A percentile compares a stretch with the other conserved stretches of the same genome.
Conservation (phyloP, 208 protist genomes). For the Naegleria lovaniensis region DNA sequence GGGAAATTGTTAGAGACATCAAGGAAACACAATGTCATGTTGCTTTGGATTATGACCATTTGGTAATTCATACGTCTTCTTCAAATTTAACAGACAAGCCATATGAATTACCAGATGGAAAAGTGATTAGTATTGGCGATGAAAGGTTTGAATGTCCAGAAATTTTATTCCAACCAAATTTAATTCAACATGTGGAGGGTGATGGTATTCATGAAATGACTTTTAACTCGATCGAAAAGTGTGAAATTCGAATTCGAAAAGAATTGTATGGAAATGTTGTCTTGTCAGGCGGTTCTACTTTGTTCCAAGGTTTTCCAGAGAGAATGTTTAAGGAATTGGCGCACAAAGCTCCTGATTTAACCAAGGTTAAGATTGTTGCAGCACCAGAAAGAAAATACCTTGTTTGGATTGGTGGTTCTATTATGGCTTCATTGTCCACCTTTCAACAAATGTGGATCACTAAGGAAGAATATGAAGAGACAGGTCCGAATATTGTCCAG, state of each 20-base stretch:
- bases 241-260: slow-evolving; percentile 53
- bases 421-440: no score
- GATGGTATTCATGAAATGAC: slow-evolving; percentile 46
- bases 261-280: slow-evolving; percentile 65
- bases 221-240: slow-evolving; percentile 51
- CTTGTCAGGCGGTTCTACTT: slow-evolving; percentile 56
- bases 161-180: slow-evolving; percentile 34
- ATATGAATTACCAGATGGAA: slow-evolving; percentile 38
- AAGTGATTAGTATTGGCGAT: slow-evolving; percentile 20
- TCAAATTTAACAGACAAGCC: neutral
- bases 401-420: slow-evolving; percentile 96
- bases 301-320: slow-evolving; percentile 82
- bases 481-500: slow-evolving; percentile 90
- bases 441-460: no score
- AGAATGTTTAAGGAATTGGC: slow-evolving; percentile 88
- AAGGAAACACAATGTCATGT: slow-evolving; percentile 57
- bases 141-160: slow-evolving; percentile 32
- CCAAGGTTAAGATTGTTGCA: slow-evolving; percentile 88
- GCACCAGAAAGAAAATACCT: slow-evolving; percentile 88
- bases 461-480: slow-evolving; percentile 95
- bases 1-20: slow-evolving; percentile 70
- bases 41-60: slow-evolving; percentile 60
- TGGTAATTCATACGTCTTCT: no score
- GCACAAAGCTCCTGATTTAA: slow-evolving; percentile 73
- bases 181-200: neutral